phyloP scores from a whole-genome alignment of 495 filamentous ascomycete species.

The Penicillium simplicissimum region DNA sequence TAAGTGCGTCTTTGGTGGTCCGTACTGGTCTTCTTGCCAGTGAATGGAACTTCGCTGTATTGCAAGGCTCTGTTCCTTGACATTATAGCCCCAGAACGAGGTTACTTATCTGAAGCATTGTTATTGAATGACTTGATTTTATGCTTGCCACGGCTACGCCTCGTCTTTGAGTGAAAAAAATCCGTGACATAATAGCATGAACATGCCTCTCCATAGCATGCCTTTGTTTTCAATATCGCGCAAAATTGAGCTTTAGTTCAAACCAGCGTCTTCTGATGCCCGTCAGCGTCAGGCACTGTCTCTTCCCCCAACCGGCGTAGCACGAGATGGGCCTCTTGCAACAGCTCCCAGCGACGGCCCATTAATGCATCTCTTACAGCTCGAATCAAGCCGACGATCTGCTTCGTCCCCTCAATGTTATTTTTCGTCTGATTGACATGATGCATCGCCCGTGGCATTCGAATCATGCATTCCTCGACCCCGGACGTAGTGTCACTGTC shows the following conservation, averaged over 20 bases:
- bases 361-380: conserved; percentile 18
- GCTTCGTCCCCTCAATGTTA: not conserved
- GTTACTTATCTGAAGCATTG: too few species aligned
- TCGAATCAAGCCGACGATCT: not conserved
- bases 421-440: not conserved
- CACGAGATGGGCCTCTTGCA: conserved; percentile 19
- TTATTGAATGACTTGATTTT: too few species aligned
- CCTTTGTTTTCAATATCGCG: too few species aligned
- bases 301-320: not conserved
- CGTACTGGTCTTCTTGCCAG: conserved; percentile 3
- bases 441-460: not conserved
- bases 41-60: not conserved
- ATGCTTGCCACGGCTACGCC: too few species aligned
- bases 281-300: not conserved
- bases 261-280: not conserved
- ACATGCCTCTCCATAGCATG: too few species aligned
- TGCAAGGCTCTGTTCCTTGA: too few species aligned
- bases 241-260: not conserved
- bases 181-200: too few species aligned
- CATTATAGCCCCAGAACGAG: too few species aligned
- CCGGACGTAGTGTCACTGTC: not conserved
- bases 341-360: conserved; percentile 23
- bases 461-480: not conserved
- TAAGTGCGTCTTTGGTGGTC: conserved; percentile 20
- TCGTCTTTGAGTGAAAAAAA: too few species aligned